Percentiles rank a stretch among this genome's conserved stretches.
Evolutionary conservation across 768 basidiomycete genomes (phyloP).

Genomic region (Paxillus rubicundulus): DNA sequence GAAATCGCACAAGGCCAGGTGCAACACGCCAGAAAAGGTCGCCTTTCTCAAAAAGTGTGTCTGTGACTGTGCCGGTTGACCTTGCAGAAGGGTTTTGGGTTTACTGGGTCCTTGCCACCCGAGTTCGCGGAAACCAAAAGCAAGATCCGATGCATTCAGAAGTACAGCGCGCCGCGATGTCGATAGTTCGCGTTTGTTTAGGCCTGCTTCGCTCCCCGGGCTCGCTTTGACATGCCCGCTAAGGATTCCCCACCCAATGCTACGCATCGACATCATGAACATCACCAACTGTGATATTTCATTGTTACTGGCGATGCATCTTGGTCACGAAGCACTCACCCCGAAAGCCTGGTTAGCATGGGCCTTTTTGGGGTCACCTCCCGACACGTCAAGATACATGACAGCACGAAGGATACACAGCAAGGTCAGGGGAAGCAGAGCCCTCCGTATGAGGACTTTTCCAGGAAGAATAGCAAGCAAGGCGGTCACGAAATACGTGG

Average conservation of each 20-base stretch:
- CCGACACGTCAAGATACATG: slow-evolving; percentile 7
- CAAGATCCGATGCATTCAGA: slow-evolving; percentile 10
- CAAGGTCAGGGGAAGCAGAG: slow-evolving; percentile 45
- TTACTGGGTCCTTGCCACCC: slow-evolving; percentile 7
- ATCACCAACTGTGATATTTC: neutral
- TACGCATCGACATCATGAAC: slow-evolving; percentile 12
- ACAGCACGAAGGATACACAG: slow-evolving; percentile 41
- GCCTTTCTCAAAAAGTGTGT: neutral
- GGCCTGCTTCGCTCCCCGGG: neutral
- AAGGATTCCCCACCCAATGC: slow-evolving; percentile 8
- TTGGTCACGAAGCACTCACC: neutral
- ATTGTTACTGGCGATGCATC: neutral
- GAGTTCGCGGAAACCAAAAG: slow-evolving; percentile 10
- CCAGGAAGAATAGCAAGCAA: slow-evolving; percentile 46
- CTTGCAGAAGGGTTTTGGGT: neutral
- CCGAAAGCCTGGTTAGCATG: slow-evolving; percentile 8
- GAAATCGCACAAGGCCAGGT: neutral
- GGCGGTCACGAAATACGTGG: slow-evolving; percentile 47
- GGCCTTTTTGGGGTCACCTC: slow-evolving; percentile 4
- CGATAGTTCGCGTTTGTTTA: neutral
- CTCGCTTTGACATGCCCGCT: slow-evolving; percentile 1
- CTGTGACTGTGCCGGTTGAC: neutral
- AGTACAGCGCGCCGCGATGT: neutral
- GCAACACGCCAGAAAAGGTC: neutral
- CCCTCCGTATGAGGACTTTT: slow-evolving; percentile 37